Percentiles rank a stretch among this genome's conserved stretches.
phyloP scores from a whole-genome alignment of 495 filamentous ascomycete species.

The Lophium mytilinum region DNA sequence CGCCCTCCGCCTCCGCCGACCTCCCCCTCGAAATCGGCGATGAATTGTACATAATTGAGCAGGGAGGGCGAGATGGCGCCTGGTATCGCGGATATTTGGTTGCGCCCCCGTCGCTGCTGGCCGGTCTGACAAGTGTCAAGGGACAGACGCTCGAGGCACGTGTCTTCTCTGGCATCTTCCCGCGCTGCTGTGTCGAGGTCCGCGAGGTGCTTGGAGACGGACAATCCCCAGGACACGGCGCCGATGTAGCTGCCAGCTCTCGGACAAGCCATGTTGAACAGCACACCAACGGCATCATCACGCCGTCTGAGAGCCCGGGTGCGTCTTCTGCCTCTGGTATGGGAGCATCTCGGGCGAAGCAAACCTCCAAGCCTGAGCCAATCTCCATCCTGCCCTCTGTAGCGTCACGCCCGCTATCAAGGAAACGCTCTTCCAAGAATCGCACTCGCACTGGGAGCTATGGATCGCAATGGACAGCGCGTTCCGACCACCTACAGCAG shows the following conservation, averaged over 20 bases:
- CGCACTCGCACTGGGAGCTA: constrained; percentile 17
- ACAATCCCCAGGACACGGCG: constrained; percentile 11
- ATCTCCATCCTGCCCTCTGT: constrained; percentile 20
- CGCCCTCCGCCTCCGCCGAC: constrained; percentile 75
- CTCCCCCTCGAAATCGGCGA: constrained; percentile 96
- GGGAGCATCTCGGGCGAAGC: constrained; percentile 3
- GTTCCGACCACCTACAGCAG: constrained; percentile 25
- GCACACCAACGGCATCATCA: constrained; percentile 25
- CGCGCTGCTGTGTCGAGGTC: constrained; percentile 81
- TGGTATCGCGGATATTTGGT: constrained; percentile 96
- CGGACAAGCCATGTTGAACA: constrained; percentile 17
- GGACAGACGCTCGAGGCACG: constrained; percentile 90
- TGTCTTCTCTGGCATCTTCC: constrained; percentile 96
- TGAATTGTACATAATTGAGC: constrained; percentile 97
- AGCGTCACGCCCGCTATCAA: constrained; percentile 16
- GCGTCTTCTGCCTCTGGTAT: constrained; percentile 12
- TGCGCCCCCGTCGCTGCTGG: constrained; percentile 84
- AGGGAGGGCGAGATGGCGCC: constrained; percentile 71
- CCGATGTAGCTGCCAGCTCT: constrained; percentile 5
- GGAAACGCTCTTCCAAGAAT: constrained; percentile 15
- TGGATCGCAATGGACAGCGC: constrained; percentile 22
- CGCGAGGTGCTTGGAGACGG: constrained; percentile 39
- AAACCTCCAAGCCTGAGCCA: constrained; percentile 12
- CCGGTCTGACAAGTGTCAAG: constrained; percentile 83
- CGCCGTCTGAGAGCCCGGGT: constrained; percentile 25